Evolutionary conservation across 805 yeast species (phyloP).

Genomic region (Tetrapisispora iriomotensis): DNA sequence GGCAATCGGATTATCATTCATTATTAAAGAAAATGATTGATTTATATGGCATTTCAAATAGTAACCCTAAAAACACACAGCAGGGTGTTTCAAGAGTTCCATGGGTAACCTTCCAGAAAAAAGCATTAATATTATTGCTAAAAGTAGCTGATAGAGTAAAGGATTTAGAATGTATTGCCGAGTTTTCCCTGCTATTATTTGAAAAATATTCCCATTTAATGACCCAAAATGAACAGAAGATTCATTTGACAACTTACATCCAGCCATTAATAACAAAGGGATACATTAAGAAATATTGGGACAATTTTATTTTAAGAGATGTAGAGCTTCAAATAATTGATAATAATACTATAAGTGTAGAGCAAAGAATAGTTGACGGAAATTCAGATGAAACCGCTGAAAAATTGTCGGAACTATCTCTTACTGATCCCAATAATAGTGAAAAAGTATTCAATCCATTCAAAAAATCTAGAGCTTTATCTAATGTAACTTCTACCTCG

Average conservation of each 20-base stretch:
- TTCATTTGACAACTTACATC: slow-evolving; percentile 25
- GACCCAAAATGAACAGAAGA: slow-evolving; percentile 47
- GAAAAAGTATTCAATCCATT: slow-evolving; percentile 52
- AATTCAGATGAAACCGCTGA: slow-evolving; percentile 5
- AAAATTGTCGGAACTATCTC: slow-evolving; percentile 1
- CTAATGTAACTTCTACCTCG: slow-evolving; percentile 8
- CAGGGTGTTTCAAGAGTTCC: slow-evolving; percentile 26
- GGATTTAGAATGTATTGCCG: slow-evolving; percentile 36
- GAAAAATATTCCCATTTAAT: slow-evolving; percentile 47
- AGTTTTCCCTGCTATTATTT: slow-evolving; percentile 45
- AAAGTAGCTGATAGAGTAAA: slow-evolving; percentile 43
- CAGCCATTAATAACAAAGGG: slow-evolving; percentile 20
- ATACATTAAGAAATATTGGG: slow-evolving; percentile 51
- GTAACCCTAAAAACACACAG: slow-evolving; percentile 27
- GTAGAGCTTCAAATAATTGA: slow-evolving; percentile 31
- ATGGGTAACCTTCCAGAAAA: slow-evolving; percentile 53
- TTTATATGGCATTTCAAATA: slow-evolving; percentile 43
- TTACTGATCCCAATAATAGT: slow-evolving; percentile 21
- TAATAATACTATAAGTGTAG: slow-evolving; percentile 10
- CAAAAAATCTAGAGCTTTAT: slow-evolving; percentile 3
- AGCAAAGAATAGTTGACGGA: slow-evolving; percentile 1
- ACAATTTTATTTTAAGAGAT: slow-evolving; percentile 52
- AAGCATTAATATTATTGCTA: slow-evolving; percentile 42
- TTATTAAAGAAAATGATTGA: slow-evolving; percentile 41
- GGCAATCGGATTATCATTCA: slow-evolving; percentile 30